phyloP scores from a whole-genome alignment of 2,329 filamentous ascomycete genomes.

The Ophiostoma ulmi region DNA sequence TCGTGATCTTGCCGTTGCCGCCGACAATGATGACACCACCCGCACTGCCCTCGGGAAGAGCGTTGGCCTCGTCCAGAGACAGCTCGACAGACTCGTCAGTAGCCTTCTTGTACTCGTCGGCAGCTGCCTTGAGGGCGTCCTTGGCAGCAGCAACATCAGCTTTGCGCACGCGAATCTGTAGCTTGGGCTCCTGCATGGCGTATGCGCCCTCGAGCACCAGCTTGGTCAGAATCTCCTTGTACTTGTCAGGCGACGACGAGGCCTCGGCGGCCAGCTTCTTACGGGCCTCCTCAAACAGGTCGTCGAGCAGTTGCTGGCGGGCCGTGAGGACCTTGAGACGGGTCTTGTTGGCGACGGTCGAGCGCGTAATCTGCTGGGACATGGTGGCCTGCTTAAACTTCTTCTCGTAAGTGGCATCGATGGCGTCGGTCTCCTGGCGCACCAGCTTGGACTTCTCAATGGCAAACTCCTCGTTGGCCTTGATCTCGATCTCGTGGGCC shows the following conservation, averaged over 20 bases:
- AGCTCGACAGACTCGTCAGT: conserved; percentile 64
- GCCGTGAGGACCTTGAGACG: conserved; percentile 81
- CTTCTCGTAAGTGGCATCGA: conserved; percentile 92
- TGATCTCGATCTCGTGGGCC: conserved; percentile 93
- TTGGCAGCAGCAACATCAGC: conserved; percentile 64
- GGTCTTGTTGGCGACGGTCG: conserved; percentile 93
- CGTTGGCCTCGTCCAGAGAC: conserved; percentile 71
- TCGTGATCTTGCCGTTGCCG: conserved; percentile 86
- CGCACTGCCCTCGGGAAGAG: conserved; percentile 63
- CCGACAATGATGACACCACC: conserved; percentile 79
- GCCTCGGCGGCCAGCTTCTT: conserved; percentile 62
- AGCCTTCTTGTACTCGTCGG: conserved; percentile 78
- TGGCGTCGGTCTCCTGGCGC: conserved; percentile 85
- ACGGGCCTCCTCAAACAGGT: conserved; percentile 76
- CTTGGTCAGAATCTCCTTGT: conserved; percentile 70
- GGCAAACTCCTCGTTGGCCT: conserved; percentile 97
- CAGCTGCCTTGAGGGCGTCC: conserved; percentile 71
- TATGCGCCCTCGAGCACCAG: conserved; percentile 87
- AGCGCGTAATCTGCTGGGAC: conserved; percentile 97
- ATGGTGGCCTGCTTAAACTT: conserved; percentile 98
- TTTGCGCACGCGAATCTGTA: conserved; percentile 71
- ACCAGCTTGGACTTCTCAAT: conserved; percentile 99
- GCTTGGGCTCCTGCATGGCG: conserved; percentile 73
- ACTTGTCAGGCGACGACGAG: conserved; percentile 65
- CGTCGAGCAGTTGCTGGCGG: conserved; percentile 84